Conservation (phyloP, 345 rosid species). For the Ceriops decandra region DNA sequence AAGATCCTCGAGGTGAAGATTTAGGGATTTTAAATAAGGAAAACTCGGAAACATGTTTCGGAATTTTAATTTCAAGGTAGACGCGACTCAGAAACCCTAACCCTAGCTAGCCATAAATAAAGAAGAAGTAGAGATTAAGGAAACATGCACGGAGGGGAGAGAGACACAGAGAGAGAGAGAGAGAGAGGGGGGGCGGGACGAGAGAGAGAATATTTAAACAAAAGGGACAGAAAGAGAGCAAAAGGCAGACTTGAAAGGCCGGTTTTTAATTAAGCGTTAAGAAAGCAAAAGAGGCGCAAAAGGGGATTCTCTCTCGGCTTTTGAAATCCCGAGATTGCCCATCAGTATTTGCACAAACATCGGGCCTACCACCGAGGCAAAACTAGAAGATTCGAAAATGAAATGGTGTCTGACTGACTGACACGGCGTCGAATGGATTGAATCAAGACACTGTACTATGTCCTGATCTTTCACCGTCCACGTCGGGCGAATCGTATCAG, state of each 20-base stretch:
- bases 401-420: not conserved
- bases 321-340: constrained; percentile 5
- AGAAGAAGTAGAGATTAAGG: no score
- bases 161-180: no score
- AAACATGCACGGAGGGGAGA: no score
- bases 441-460: no score
- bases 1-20: constrained; percentile 24
- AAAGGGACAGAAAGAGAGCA: not conserved
- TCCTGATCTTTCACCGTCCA: no score
- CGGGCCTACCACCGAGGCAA: not conserved
- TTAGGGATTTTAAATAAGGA: constrained; percentile 10
- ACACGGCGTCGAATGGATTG: constrained; percentile 6
- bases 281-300: constrained; percentile 21
- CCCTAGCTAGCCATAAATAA: constrained; percentile 23
- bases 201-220: no score
- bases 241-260: constrained; percentile 16
- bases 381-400: constrained; percentile 11
- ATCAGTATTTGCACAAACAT: not conserved
- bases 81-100: constrained; percentile 46
- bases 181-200: no score
- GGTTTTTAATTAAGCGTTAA: constrained; percentile 12
- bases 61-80: not conserved
- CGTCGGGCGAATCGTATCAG: no score
- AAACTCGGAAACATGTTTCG: constrained; percentile 16
- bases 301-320: constrained; percentile 18